These are phyloP conservation scores for Conticribra weissflogii DNA, from an alignment of 108 stramenopile genomes.

Conservation along the genomic window DNA sequence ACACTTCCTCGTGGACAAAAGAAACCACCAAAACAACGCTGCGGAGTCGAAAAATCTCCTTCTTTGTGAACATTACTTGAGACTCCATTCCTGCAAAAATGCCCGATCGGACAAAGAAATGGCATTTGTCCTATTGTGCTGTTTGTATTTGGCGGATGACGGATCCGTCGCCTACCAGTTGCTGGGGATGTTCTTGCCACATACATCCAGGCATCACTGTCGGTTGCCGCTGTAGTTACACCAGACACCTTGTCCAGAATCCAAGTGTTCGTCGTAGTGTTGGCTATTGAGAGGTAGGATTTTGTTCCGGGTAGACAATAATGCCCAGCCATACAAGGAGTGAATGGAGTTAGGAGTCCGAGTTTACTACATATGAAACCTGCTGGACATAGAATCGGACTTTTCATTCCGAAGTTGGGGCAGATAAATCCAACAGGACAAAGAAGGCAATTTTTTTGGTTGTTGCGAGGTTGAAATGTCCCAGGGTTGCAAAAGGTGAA, in stretches of 20 bases:
- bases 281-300: conserved; percentile 16
- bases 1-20: conserved; percentile 82
- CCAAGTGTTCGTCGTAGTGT: conserved; percentile 15
- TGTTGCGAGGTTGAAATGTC: conserved; percentile 70
- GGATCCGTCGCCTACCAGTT: conserved; percentile 31
- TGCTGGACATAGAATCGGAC: conserved; percentile 65
- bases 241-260: conserved; percentile 41
- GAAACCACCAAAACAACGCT: conserved; percentile 82
- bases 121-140: conserved; percentile 61
- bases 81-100: conserved; percentile 73
- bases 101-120: conserved; percentile 73
- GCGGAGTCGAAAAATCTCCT: conserved; percentile 77
- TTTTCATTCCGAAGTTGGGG: conserved; percentile 61
- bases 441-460: conserved; percentile 47
- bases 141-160: conserved; percentile 23
- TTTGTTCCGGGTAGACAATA: conserved; percentile 70
- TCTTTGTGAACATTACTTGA: conserved; percentile 38
- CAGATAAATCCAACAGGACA: conserved; percentile 84
- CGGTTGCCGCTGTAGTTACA: conserved; percentile 21
- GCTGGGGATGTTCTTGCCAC: conserved; percentile 27
- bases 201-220: conserved; percentile 31
- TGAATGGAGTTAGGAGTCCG: conserved; percentile 51
- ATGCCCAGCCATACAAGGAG: conserved; percentile 69
- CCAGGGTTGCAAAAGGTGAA: conserved; percentile 82
- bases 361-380: conserved; percentile 71